Percentiles rank a stretch among this genome's conserved stretches.
Conservation (phyloP, 345 rosid genomes). For the Euphorbia lathyris region DNA sequence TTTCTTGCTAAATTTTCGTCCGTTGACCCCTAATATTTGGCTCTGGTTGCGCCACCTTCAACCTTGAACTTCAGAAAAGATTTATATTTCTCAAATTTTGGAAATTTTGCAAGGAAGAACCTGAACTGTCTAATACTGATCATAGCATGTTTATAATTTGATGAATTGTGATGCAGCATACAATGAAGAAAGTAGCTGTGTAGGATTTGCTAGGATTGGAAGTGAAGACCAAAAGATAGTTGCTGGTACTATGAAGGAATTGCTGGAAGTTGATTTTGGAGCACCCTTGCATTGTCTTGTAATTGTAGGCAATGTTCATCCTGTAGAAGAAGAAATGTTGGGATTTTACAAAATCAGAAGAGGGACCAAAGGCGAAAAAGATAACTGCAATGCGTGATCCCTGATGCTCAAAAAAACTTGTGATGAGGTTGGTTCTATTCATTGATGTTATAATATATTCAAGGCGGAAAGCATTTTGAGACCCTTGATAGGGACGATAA, state of each 20-base stretch:
- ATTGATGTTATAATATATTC: no score
- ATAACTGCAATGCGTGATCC: neutral
- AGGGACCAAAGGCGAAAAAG: conserved; percentile 7
- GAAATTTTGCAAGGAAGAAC: neutral
- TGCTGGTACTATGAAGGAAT: conserved; percentile 71
- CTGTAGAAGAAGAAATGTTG: conserved; percentile 87
- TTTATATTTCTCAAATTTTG: neutral
- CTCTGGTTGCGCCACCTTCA: no score
- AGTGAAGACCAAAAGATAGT: conserved; percentile 80
- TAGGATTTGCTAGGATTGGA: conserved; percentile 82
- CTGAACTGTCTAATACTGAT: neutral
- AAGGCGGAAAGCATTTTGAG: no score
- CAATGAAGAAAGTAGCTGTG: conserved; percentile 58
- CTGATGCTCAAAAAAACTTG: no score
- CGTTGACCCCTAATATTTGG: no score
- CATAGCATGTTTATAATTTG: neutral
- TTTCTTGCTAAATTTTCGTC: no score
- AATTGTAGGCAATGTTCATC: conserved; percentile 74
- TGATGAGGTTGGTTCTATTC: no score
- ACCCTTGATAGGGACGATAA: no score
- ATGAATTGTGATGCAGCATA: conserved; percentile 41
- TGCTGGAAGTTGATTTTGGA: conserved; percentile 66
- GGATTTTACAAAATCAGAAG: conserved; percentile 50
- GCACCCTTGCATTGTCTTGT: conserved; percentile 82
- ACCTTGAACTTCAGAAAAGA: no score